phyloP scores from a whole-genome alignment of 2,329 filamentous ascomycete species.

The Alternaria gaisen region DNA sequence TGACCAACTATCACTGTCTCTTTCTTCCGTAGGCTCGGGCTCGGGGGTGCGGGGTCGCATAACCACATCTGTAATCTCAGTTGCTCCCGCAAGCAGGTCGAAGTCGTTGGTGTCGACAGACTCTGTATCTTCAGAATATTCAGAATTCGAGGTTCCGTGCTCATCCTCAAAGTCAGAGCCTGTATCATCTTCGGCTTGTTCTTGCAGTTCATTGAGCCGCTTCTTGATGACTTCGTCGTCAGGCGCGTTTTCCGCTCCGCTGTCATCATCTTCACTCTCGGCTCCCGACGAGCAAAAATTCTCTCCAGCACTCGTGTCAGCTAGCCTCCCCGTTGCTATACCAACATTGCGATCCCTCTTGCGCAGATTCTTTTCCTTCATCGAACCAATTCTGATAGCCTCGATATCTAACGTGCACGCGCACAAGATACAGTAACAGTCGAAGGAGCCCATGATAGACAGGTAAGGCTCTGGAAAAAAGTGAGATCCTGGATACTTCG shows the following conservation, averaged over 20 bases:
- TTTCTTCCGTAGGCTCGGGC: neutral
- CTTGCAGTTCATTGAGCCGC: neutral
- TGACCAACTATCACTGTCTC: conserved; percentile 7
- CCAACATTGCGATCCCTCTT: conserved; percentile 16
- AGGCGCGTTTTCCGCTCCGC: conserved; percentile 4
- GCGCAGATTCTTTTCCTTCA: conserved; percentile 9
- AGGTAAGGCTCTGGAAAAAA: neutral
- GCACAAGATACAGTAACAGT: conserved; percentile 34
- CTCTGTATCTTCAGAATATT: neutral
- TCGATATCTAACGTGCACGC: conserved; percentile 13
- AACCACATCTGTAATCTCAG: conserved; percentile 8
- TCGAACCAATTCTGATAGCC: conserved; percentile 13
- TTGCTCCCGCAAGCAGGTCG: neutral
- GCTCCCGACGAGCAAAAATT: neutral
- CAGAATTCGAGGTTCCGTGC: neutral
- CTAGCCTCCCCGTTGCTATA: conserved; percentile 3
- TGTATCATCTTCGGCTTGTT: conserved; percentile 4
- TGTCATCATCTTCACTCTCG: neutral
- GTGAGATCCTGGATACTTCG: neutral
- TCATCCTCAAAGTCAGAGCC: neutral
- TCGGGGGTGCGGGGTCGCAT: conserved; percentile 4
- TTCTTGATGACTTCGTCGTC: conserved; percentile 3
- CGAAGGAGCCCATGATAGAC: conserved; percentile 24
- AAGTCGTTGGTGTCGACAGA: conserved; percentile 1
- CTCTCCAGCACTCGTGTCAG: neutral